phyloP scores from a whole-genome alignment of 2,329 filamentous ascomycete species.

The Leptographium wingfieldii region DNA sequence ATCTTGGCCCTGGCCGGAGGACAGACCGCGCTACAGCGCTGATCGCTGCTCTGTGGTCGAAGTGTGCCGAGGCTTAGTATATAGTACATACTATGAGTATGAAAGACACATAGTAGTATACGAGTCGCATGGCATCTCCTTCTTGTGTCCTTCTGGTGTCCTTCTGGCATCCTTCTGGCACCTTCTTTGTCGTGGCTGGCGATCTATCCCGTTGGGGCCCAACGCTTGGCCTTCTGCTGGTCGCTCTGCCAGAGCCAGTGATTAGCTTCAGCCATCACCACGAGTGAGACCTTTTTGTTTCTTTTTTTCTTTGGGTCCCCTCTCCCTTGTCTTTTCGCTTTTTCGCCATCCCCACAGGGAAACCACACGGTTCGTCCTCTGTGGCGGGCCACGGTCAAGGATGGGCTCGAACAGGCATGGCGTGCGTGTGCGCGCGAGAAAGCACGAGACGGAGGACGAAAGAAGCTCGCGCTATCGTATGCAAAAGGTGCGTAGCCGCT shows the following conservation, averaged over 20 bases:
- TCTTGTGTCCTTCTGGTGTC: too few relatives aligned
- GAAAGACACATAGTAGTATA: too few relatives aligned
- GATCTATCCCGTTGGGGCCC: too few relatives aligned
- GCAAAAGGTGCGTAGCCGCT: constrained; percentile 6
- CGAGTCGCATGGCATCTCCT: too few relatives aligned
- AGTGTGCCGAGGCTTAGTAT: too few relatives aligned
- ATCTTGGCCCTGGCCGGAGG: neutral
- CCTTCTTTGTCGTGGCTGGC: too few relatives aligned
- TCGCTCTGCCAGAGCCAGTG: neutral
- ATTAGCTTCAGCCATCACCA: neutral
- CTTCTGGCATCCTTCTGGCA: too few relatives aligned
- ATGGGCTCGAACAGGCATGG: neutral
- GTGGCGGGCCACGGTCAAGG: neutral
- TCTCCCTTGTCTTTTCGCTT: neutral
- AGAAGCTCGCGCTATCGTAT: constrained; percentile 2
- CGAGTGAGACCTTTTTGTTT: neutral
- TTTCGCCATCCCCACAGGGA: neutral
- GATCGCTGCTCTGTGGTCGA: neutral
- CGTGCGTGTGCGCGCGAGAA: neutral
- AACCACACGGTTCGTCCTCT: constrained; percentile 1
- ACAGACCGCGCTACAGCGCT: neutral
- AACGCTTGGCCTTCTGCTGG: too few relatives aligned
- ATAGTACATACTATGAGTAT: too few relatives aligned
- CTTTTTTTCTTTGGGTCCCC: neutral
- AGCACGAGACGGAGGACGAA: neutral